Conservation (phyloP, 352 stramenopile species). For the Phytophthora boehmeriae region DNA sequence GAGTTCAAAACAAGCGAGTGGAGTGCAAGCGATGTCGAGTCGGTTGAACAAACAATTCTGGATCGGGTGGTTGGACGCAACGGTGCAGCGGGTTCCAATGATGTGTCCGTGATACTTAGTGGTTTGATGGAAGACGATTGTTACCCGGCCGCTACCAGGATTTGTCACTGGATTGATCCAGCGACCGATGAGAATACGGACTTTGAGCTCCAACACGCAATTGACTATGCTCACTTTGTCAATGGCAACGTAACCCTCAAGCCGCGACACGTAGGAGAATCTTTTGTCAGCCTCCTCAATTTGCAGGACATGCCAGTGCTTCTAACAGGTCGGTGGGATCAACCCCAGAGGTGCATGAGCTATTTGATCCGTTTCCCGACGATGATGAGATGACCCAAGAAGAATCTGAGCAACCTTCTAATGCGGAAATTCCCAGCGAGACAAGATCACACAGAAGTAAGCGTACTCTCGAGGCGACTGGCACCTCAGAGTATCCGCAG, state of each 20-base stretch:
- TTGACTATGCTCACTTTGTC: neutral
- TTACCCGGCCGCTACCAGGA: neutral
- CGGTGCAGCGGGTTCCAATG: neutral
- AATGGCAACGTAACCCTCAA: neutral
- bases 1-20: conserved; percentile 4
- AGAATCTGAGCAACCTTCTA: neutral
- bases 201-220: neutral
- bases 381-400: conserved; percentile 5
- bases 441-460: neutral
- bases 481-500: no score
- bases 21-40: neutral
- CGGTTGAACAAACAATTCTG: neutral
- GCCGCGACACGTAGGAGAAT: neutral
- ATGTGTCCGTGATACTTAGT: neutral
- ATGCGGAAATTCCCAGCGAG: neutral
- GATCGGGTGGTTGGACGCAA: neutral
- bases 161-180: conserved; percentile 13
- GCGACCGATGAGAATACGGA: neutral
- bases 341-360: neutral
- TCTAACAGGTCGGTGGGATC: neutral
- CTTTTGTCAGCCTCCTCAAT: neutral
- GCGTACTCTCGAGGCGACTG: no score
- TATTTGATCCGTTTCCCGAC: conserved; percentile 6
- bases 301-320: neutral
- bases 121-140: neutral